Base-by-base conservation (phyloP, 192 early-diverging fungal species). In the Chytriomyces sp. region DNA sequence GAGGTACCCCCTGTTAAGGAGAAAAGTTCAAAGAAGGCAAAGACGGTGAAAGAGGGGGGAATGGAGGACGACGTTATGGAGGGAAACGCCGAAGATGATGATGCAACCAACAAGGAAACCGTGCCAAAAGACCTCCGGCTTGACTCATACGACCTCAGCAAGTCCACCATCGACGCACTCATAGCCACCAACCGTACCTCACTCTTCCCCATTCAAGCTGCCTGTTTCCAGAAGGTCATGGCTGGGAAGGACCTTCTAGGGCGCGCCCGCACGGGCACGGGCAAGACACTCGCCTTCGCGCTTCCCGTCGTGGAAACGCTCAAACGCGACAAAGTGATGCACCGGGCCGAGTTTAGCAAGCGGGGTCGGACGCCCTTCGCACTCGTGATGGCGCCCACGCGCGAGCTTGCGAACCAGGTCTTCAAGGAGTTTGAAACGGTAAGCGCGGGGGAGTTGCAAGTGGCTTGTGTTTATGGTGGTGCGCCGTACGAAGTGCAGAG, bases 201-300 rank as follows among this genome's bases (percentile, higher is more conserved):
- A 5, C 84, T 98, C 25, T 98, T 98, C 78, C 94, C 94, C 10
- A 98, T 98, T 54, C 96, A 98, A 79, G 94, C 95, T 33, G 92
- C 91, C 62, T 93, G 92, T 7, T 88, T 90, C 67, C 75, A 88
- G 52, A 79, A 79, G 22, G 89, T 93, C 70, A 71, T 82, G 71
- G 89, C 91, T 41, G 92, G 92, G 67, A 83, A 91, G 54, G 92
- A 93, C 70, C 71, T 93, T 26, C 78, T 93, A 22, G 92, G 87
- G 52, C 60, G 80, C 4, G 80, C 80, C 8, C 33, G 80, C 22
- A 81, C 91, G 7, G 92, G 92, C 61, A 93, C 91, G 1, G 91
- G 91, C 61, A 93, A 92, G 79, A 67, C 64, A 19, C 82, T 93
- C 41, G 91, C 92, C 12, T 93, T 92, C 75, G 79, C 84, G 26